Conservation (phyloP, 805 yeast genomes). For the Metschnikowia reukaufii region DNA sequence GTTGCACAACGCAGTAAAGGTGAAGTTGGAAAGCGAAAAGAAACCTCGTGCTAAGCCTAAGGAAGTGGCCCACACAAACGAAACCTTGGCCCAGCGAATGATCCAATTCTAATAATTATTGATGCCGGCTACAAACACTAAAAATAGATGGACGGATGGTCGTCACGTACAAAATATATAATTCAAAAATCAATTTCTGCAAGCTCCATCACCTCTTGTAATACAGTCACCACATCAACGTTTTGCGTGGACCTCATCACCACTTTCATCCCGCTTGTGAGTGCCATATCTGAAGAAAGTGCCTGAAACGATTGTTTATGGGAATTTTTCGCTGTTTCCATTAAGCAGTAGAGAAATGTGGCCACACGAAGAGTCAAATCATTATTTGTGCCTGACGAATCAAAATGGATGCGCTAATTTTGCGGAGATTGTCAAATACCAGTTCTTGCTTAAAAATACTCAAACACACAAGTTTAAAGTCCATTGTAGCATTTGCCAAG, state of each 20-base stretch:
- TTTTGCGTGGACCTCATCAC: slow-evolving; percentile 5
- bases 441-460: slow-evolving; percentile 22
- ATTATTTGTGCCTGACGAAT: slow-evolving; percentile 23
- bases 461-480: slow-evolving; percentile 35
- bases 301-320: background rate
- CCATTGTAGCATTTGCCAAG: slow-evolving; percentile 42
- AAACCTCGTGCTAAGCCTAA: slow-evolving; percentile 21
- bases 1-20: slow-evolving; percentile 64
- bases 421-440: slow-evolving; percentile 20
- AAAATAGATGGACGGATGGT: background rate
- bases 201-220: slow-evolving; percentile 18
- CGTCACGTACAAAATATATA: background rate
- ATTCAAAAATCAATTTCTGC: slow-evolving; percentile 7
- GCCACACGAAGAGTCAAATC: slow-evolving; percentile 32
- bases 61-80: slow-evolving; percentile 15
- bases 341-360: slow-evolving; percentile 12
- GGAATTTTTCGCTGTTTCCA: background rate
- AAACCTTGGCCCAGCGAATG: slow-evolving; percentile 41
- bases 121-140: background rate
- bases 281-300: background rate
- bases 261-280: slow-evolving; percentile 8
- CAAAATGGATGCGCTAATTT: slow-evolving; percentile 25
- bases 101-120: slow-evolving; percentile 32
- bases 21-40: slow-evolving; percentile 49
- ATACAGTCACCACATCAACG: slow-evolving; percentile 6